Conservation (phyloP, 108 stramenopile species). For the Cyclotella cryptica region DNA sequence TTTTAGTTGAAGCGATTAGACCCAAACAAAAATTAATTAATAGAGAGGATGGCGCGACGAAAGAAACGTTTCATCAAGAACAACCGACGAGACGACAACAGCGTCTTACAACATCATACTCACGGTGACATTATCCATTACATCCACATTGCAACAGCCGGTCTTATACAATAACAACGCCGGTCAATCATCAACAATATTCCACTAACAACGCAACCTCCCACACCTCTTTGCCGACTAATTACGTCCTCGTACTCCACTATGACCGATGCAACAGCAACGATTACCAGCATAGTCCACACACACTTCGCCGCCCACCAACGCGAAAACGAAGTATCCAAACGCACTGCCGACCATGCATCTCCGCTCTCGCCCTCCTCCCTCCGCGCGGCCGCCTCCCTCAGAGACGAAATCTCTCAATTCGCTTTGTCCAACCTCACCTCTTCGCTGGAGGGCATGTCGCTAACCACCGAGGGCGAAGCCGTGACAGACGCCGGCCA, state of each 20-base stretch:
- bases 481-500: background rate
- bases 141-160: too few relatives aligned
- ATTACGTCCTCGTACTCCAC: background rate
- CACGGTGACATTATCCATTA: too few relatives aligned
- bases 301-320: slow-evolving; percentile 44
- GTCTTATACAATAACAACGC: too few relatives aligned
- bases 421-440: slow-evolving; percentile 11
- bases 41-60: too few relatives aligned
- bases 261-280: slow-evolving; percentile 2
- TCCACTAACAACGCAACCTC: too few relatives aligned
- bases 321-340: slow-evolving; percentile 12
- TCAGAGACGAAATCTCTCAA: slow-evolving; percentile 37
- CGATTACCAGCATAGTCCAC: slow-evolving; percentile 34
- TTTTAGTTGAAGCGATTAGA: too few relatives aligned
- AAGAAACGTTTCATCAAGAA: too few relatives aligned
- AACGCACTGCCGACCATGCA: background rate
- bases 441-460: background rate
- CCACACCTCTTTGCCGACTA: too few relatives aligned
- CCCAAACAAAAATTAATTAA: too few relatives aligned
- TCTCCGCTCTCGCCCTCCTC: slow-evolving; percentile 12
- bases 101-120: too few relatives aligned
- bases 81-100: too few relatives aligned
- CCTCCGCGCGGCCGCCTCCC: slow-evolving; percentile 27
- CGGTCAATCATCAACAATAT: too few relatives aligned
- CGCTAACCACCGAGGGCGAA: background rate